phyloP scores from a whole-genome alignment of 768 basidiomycete species.

The Xanthoconium purpureum region DNA sequence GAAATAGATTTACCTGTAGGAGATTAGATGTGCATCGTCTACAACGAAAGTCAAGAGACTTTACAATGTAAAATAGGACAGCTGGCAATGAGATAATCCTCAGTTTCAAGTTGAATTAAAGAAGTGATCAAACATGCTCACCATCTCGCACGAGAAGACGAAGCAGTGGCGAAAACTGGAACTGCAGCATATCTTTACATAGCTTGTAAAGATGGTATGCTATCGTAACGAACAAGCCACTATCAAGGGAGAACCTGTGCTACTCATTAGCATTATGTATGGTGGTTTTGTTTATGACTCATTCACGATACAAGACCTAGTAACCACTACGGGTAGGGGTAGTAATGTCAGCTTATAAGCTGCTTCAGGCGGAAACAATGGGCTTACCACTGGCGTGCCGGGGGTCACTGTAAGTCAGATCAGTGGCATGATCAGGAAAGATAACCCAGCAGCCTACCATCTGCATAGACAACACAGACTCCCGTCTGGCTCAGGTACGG shows the following conservation, averaged over 20 bases:
- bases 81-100: background rate
- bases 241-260: background rate
- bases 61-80: constrained; percentile 3
- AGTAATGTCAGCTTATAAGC: background rate
- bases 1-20: background rate
- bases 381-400: background rate
- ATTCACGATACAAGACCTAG: background rate
- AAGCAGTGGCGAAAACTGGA: background rate
- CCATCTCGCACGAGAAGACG: constrained; percentile 4
- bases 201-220: constrained; percentile 1
- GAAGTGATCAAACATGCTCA: constrained; percentile 1
- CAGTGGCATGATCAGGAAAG: background rate
- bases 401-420: background rate
- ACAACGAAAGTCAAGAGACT: background rate
- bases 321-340: background rate
- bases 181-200: background rate
- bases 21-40: background rate
- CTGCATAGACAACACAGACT: background rate
- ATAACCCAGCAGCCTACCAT: background rate
- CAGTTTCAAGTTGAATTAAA: background rate
- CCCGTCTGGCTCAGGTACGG: background rate
- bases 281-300: too few species aligned
- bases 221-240: background rate
- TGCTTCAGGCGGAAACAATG: too few species aligned
- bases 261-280: background rate